phyloP scores from a whole-genome alignment of 2,329 filamentous ascomycete species.

The Venturia nashicola region DNA sequence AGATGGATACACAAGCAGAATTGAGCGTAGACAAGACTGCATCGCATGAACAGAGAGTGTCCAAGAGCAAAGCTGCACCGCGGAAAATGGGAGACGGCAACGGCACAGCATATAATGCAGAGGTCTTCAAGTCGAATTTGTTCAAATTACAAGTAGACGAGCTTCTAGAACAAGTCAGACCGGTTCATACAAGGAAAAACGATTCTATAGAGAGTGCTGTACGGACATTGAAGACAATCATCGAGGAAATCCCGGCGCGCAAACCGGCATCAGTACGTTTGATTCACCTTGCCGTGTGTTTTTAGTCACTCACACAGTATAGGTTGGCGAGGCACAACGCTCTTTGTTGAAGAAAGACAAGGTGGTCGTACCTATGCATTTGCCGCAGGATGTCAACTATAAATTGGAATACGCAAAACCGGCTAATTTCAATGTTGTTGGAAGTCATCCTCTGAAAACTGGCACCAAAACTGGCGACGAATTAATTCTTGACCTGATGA shows the following conservation, averaged over 20 bases:
- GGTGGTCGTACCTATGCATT: constrained; percentile 68
- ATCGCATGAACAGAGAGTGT: constrained; percentile 11
- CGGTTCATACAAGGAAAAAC: constrained; percentile 45
- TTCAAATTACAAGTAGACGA: constrained; percentile 59
- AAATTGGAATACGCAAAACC: constrained; percentile 70
- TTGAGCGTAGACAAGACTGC: background rate
- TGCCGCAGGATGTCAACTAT: constrained; percentile 64
- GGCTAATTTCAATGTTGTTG: constrained; percentile 70
- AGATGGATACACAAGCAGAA: constrained; percentile 9
- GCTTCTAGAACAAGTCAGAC: constrained; percentile 44
- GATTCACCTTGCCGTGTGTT: background rate
- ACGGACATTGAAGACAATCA: constrained; percentile 10
- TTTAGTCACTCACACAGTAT: background rate
- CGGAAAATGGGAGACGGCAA: background rate
- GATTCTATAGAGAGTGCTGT: constrained; percentile 21
- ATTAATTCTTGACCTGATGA: constrained; percentile 65
- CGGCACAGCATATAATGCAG: constrained; percentile 28
- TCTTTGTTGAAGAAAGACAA: constrained; percentile 54
- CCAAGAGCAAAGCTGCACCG: background rate
- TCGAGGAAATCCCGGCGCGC: constrained; percentile 11
- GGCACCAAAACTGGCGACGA: constrained; percentile 51
- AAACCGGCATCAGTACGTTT: constrained; percentile 9
- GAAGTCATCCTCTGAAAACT: constrained; percentile 71
- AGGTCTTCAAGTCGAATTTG: constrained; percentile 52
- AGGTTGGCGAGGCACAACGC: constrained; percentile 59